Conservation (phyloP, 2,329 filamentous ascomycete species). For the Colletotrichum lindemuthianum region DNA sequence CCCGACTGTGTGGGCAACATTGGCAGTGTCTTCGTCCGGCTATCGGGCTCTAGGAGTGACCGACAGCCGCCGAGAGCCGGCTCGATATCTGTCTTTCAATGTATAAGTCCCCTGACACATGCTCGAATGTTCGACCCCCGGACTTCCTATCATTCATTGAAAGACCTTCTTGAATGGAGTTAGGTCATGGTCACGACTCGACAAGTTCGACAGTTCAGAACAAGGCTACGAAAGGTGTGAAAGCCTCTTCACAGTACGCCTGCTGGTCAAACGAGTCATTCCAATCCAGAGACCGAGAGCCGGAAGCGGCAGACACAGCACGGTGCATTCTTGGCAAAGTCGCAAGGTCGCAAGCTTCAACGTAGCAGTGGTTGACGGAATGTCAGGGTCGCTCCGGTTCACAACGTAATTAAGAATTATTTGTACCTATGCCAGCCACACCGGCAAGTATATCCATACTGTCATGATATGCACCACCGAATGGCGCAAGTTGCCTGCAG, state of each 20-base stretch:
- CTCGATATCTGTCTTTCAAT: no score
- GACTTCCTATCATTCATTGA: no score
- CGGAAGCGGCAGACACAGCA: slow-evolving; percentile 4
- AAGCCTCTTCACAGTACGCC: not conserved
- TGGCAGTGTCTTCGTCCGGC: no score
- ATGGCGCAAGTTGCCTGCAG: no score
- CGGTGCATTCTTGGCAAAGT: not conserved
- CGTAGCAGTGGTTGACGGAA: slow-evolving; percentile 7
- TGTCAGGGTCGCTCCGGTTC: not conserved
- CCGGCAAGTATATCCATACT: not conserved
- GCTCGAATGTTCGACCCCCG: no score
- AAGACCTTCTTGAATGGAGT: no score
- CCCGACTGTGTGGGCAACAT: no score
- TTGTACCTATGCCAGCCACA: not conserved
- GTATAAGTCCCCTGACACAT: no score
- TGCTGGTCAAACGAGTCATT: not conserved
- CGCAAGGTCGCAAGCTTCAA: slow-evolving; percentile 12
- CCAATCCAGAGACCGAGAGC: not conserved
- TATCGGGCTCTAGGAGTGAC: no score
- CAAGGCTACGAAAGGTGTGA: no score
- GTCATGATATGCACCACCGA: slow-evolving; percentile 1
- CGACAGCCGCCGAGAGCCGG: no score
- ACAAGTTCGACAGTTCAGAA: not conserved
- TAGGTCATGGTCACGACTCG: not conserved
- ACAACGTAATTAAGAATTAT: not conserved